These are phyloP conservation scores for Diaporthe citrichinensis DNA, from an alignment of 2,329 filamentous ascomycete genomes.

Conservation along the genomic window DNA sequence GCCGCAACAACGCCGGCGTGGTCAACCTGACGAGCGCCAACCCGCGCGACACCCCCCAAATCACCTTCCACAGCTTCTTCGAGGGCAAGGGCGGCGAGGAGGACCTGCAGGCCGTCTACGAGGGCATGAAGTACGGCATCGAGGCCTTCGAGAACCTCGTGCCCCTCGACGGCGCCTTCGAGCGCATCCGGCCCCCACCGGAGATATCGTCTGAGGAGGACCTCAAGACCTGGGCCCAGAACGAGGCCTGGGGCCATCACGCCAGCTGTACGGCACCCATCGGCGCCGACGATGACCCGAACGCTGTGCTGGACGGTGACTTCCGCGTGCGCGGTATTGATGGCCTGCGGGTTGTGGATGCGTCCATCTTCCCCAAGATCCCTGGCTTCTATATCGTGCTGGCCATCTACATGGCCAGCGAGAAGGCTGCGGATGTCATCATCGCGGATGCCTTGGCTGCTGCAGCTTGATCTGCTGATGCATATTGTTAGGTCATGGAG, in stretches of 20 bases:
- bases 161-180: constrained; percentile 8
- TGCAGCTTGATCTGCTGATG: not conserved
- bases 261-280: constrained; percentile 32
- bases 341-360: constrained; percentile 31
- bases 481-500: too few relatives aligned
- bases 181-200: not conserved
- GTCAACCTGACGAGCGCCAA: constrained; percentile 43
- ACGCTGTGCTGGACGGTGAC: constrained; percentile 1
- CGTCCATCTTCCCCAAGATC: constrained; percentile 27
- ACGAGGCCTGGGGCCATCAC: constrained; percentile 32
- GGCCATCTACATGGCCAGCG: constrained; percentile 26
- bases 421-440: constrained; percentile 33
- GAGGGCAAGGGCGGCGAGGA: constrained; percentile 33
- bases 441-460: constrained; percentile 18
- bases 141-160: constrained; percentile 34
- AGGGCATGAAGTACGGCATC: constrained; percentile 31
- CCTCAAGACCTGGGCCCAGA: constrained; percentile 8
- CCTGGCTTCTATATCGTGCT: constrained; percentile 30
- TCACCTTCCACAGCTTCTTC: constrained; percentile 65
- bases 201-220: constrained; percentile 27
- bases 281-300: constrained; percentile 1
- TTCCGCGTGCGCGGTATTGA: constrained; percentile 23
- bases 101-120: constrained; percentile 64
- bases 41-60: constrained; percentile 42
- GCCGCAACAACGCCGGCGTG: constrained; percentile 45